A percentile compares a stretch with the other conserved stretches of the same genome.
Conservation (phyloP, 2,329 filamentous ascomycete genomes). For the Colletotrichum ledebouriae region DNA sequence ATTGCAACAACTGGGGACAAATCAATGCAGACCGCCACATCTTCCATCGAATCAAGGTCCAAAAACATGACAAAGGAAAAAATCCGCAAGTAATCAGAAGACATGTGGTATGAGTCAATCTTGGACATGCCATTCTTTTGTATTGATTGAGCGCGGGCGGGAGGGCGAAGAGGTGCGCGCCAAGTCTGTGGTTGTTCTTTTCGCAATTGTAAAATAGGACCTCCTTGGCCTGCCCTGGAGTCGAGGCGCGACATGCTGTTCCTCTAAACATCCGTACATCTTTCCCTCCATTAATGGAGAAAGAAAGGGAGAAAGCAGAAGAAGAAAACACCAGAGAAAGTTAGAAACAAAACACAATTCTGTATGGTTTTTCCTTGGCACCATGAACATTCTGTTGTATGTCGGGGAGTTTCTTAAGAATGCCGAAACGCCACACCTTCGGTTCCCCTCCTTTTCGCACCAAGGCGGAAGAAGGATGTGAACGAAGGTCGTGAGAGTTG, state of each 20-base stretch:
- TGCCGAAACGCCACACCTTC: conserved; percentile 38
- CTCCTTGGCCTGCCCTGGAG: conserved; percentile 41
- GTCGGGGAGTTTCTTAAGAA: conserved; percentile 26
- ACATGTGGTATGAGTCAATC: conserved; percentile 48
- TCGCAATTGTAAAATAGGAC: not conserved
- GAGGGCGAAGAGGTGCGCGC: conserved; percentile 12
- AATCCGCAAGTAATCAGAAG: conserved; percentile 22
- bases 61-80: conserved; percentile 36
- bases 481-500: conserved; percentile 30
- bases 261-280: conserved; percentile 37
- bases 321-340: conserved; percentile 23
- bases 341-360: conserved; percentile 28
- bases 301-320: not conserved
- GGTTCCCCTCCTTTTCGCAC: conserved; percentile 16
- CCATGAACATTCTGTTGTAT: conserved; percentile 23
- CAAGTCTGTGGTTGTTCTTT: conserved; percentile 29
- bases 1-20: conserved; percentile 43
- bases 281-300: not conserved
- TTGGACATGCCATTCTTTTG: conserved; percentile 29
- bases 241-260: conserved; percentile 30
- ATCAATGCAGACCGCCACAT: conserved; percentile 38
- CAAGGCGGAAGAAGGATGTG: conserved; percentile 11
- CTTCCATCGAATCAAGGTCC: conserved; percentile 23
- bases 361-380: conserved; percentile 33
- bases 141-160: not conserved